Base-by-base conservation (phyloP, 83 land plant genomes). In the Isoetes engelmannii region DNA sequence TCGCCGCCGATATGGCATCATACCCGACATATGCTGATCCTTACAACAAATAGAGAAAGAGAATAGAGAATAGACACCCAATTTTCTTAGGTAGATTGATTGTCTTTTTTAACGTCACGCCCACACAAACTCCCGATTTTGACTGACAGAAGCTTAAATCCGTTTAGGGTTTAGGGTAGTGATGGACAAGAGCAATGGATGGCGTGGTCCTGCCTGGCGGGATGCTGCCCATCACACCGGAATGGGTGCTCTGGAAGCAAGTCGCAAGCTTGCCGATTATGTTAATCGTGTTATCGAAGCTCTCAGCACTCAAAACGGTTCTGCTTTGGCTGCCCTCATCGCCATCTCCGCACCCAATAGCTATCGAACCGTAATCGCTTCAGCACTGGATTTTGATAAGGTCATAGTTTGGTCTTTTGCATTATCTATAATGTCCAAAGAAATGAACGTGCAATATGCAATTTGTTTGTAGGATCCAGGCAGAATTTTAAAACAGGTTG, bases 401-500 rank as follows among this genome's bases (percentile, higher is more conserved):
- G 67, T 64, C 37, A 28, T 28, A 28, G 37, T 28, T 28, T 28
- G 37, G 37, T 28, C 37, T 28, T 28, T 28, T 28, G 37, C 37
- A 2, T 28, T 28, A 28, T 28, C 37, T 28, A 28, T 28, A 28
- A 28, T 28, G 37, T 28, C 37, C 0, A 2, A 28, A 37, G 28
- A 37, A 51, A 51, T 51, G 55, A 15, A 51, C 15, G 17, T 12
- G 17, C 2, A 51, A 48, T 47, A 48, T 5, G 12, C 8, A 17
- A 28, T 47, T 64, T 46, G 64, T 53, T 8, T 50, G 17, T 82
- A 88, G 86, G 99, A 94, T 72, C 69, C 80, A 21, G 78, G 60
- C 76, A 74, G 93, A 63, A 45, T 90, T 64, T 51, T 85, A 43
- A 88, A 76, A 57, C 98, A 86, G 60, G 77, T 83, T 44, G 97